A percentile compares a stretch with the other conserved stretches of the same genome.
Conservation (phyloP, 768 basidiomycete species). For the Amanita jacksonii region DNA sequence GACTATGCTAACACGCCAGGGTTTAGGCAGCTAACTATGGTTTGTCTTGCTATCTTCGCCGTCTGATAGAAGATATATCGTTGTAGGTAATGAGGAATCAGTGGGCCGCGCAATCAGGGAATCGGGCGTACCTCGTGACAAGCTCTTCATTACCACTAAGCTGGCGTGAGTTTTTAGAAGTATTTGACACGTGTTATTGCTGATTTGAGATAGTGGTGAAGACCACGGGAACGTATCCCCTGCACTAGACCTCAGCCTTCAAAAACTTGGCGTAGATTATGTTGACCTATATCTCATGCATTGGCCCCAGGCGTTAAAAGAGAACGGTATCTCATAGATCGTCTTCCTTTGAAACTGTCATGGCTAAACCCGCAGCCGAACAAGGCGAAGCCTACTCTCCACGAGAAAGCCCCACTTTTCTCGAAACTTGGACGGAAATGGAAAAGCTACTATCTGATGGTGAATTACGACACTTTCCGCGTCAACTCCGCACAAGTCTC, state of each 20-base stretch:
- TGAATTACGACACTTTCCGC: conserved; percentile 3
- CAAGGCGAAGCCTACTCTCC: conserved; percentile 7
- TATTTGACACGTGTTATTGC: conserved; percentile 4
- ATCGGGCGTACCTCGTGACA: conserved; percentile 28
- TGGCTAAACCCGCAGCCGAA: too few relatives aligned
- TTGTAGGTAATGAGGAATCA: conserved; percentile 23
- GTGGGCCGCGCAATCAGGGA: conserved; percentile 30
- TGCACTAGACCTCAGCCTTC: background rate
- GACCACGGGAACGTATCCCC: background rate
- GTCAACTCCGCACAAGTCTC: background rate
- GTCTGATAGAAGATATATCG: background rate
- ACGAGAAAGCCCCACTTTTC: conserved; percentile 17
- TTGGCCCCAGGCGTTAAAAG: conserved; percentile 22
- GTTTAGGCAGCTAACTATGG: conserved; percentile 8
- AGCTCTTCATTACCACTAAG: conserved; percentile 34
- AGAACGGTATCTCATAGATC: conserved; percentile 11
- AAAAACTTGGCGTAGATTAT: background rate
- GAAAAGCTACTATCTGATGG: conserved; percentile 20
- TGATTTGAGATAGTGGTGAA: conserved; percentile 5
- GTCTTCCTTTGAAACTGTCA: background rate
- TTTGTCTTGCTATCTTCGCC: background rate
- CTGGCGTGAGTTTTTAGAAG: conserved; percentile 20
- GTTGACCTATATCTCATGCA: too few relatives aligned
- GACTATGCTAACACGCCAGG: background rate
- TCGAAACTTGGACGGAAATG: conserved; percentile 19